Evolutionary conservation across 2,329 filamentous ascomycete species (phyloP), one percentile per base, ranked within the genome.

Genomic region (Claviceps maximensis): DNA sequence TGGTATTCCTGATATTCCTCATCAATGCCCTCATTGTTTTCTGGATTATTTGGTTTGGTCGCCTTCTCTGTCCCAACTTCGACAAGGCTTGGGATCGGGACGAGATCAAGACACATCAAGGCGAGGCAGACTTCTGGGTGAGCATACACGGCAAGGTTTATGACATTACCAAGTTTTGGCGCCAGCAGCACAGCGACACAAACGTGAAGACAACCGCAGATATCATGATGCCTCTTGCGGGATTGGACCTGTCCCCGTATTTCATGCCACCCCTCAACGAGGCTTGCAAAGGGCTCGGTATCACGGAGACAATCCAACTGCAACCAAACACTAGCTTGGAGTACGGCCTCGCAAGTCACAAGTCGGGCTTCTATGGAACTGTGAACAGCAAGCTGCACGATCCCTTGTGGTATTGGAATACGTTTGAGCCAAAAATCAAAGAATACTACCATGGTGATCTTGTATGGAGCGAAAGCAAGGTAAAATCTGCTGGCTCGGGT

Each of bases 161-260:
- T 69, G 93, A 98, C 62, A 81, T 98, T 46, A 80, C 83, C 51
- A 87, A 90, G 53, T 98, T 95, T 67, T 96, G 85, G 82, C 87
- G 79, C 62, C 70, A 79, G 23, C 80, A 94, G 54, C 93, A 98
- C 71, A 91, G 88, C 64, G 89, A 94, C 62, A 82, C 61, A 0
- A 69, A 67, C 48, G 80, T 79, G 50, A 74, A 83, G 54, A 84
- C 82, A 0, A 77, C 75, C 1, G 73, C 71, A 4, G 71, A 76
- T 1, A 69, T 74, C 53, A 97, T 98, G 93, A 63, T 80, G 57
- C 82, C 81, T 1, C 83, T 95, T 58, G 87, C 82, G 41, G 93
- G 93, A 33, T 63, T 81, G 59, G 83, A 90, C 60, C 71, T 98
- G 59, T 87, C 93, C 59, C 75, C 78, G n/a, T 95, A 95, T 68